Evolutionary conservation across 805 yeast species (phyloP).

Genomic region (Kuraishia ogatae): DNA sequence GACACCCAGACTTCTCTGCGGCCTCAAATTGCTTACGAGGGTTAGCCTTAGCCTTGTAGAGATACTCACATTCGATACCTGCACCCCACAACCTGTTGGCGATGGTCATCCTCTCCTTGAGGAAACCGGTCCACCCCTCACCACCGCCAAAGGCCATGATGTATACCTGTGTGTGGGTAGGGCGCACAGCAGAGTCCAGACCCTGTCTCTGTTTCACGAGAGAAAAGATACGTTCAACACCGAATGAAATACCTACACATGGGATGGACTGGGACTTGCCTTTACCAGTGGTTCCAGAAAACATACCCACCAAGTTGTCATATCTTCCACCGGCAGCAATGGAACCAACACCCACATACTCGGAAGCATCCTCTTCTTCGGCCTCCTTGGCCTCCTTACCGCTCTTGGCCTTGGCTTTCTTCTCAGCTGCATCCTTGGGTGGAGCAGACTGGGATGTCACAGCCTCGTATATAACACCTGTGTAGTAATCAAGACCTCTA

Average conservation of each 20-base stretch:
- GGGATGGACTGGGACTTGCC: slow-evolving; percentile 70
- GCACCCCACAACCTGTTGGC: slow-evolving; percentile 80
- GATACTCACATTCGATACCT: slow-evolving; percentile 84
- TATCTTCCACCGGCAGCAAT: slow-evolving; percentile 99
- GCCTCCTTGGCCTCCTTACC: slow-evolving; percentile 23
- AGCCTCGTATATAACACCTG: slow-evolving; percentile 94
- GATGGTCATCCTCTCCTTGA: slow-evolving; percentile 84
- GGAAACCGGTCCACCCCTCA: slow-evolving; percentile 87
- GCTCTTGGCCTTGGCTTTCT: slow-evolving; percentile 38
- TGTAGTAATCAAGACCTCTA: slow-evolving; percentile 95
- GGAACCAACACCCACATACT: slow-evolving; percentile 96
- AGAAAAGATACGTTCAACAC: slow-evolving; percentile 92
- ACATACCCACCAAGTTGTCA: slow-evolving; percentile 95
- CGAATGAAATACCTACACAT: slow-evolving; percentile 95
- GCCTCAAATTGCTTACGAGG: slow-evolving; percentile 96
- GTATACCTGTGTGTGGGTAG: slow-evolving; percentile 86
- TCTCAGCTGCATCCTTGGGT: slow-evolving; percentile 67
- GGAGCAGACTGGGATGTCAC: slow-evolving; percentile 97
- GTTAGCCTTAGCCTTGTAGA: slow-evolving; percentile 90
- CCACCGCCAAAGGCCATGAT: slow-evolving; percentile 99
- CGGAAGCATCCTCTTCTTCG: slow-evolving; percentile 88
- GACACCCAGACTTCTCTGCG: slow-evolving; percentile 91
- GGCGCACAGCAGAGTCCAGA: slow-evolving; percentile 55
- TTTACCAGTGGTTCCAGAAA: slow-evolving; percentile 74
- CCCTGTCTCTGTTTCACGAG: slow-evolving; percentile 71